phyloP scores from a whole-genome alignment of 768 basidiomycete species.

The Amanita rubescens region DNA sequence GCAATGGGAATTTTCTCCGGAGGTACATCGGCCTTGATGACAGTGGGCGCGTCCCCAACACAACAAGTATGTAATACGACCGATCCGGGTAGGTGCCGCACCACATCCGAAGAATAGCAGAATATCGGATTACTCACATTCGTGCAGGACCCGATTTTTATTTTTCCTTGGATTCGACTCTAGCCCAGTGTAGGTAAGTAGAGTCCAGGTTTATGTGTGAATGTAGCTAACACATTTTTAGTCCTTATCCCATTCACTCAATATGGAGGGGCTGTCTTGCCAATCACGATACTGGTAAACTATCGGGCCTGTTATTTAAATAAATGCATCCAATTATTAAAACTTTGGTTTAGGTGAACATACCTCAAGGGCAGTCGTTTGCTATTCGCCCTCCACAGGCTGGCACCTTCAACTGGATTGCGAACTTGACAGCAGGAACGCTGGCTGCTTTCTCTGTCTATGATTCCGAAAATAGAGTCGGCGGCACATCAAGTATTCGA shows the following conservation, averaged over 20 bases:
- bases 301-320: too few species aligned
- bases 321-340: not conserved
- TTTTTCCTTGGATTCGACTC: constrained; percentile 17
- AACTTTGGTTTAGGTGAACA: constrained; percentile 14
- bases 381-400: constrained; percentile 13
- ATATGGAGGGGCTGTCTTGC: constrained; percentile 16
- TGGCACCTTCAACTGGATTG: constrained; percentile 18
- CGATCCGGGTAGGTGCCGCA: constrained; percentile 14
- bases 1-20: constrained; percentile 20
- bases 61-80: constrained; percentile 16
- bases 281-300: constrained; percentile 20
- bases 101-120: not conserved
- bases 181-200: constrained; percentile 24
- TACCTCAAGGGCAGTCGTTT: constrained; percentile 19
- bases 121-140: not conserved
- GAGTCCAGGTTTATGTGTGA: not conserved
- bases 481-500: constrained; percentile 17
- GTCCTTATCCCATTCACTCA: constrained; percentile 20
- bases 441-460: constrained; percentile 17
- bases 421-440: constrained; percentile 20
- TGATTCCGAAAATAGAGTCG: constrained; percentile 18
- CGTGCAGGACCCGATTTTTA: constrained; percentile 20
- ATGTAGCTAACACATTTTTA: not conserved
- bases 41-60: constrained; percentile 14
- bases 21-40: constrained; percentile 16